These are phyloP conservation scores for Aspergillus melleus DNA, from an alignment of 2,329 filamentous ascomycete species.

Conservation along the genomic window DNA sequence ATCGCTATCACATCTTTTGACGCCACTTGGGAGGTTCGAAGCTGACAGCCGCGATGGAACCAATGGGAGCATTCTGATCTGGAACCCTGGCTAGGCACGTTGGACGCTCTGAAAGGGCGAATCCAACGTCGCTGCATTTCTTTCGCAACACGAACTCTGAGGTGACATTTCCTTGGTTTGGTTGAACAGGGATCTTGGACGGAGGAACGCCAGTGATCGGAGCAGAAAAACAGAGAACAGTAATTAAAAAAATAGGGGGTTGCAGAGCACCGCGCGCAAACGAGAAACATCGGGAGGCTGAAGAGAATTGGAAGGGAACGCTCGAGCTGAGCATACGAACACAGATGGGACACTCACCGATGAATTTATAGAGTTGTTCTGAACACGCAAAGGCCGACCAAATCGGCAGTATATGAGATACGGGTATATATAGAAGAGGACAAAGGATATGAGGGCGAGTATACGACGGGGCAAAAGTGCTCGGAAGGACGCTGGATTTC, in stretches of 20 bases:
- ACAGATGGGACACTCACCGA: background rate
- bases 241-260: background rate
- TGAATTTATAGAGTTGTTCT: background rate
- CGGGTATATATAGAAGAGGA: background rate
- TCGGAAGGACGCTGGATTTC: background rate
- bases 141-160: background rate
- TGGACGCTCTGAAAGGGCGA: slow-evolving; percentile 8
- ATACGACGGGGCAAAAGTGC: background rate
- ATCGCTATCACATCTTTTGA: slow-evolving; percentile 27
- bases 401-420: background rate
- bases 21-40: slow-evolving; percentile 27
- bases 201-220: background rate
- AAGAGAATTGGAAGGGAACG: background rate
- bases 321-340: background rate
- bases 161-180: background rate
- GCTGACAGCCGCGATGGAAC: slow-evolving; percentile 22
- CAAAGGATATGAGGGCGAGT: background rate
- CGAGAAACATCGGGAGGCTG: background rate
- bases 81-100: slow-evolving; percentile 9
- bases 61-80: slow-evolving; percentile 23
- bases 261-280: background rate
- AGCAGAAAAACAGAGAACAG: background rate
- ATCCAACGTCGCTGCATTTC: slow-evolving; percentile 15
- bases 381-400: background rate
- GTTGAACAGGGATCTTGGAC: background rate